Evolutionary conservation across 228 moss, liverwort and hornwort species (phyloP).

Genomic region (Sphagnum fallax): DNA sequence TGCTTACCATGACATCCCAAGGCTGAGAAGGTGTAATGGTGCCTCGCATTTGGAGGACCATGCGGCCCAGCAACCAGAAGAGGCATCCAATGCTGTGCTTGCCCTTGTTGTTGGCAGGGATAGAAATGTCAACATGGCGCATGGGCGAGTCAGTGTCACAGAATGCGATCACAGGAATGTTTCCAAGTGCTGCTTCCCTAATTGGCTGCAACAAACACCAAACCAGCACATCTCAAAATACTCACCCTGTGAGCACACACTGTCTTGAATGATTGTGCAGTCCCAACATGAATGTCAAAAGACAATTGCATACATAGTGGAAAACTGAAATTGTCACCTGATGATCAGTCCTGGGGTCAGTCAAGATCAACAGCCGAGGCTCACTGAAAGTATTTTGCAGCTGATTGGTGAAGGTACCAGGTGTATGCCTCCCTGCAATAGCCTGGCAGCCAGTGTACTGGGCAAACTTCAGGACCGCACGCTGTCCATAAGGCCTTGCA

Average conservation of each 20-base stretch:
- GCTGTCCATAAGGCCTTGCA: constrained; percentile 21
- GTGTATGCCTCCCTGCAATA: constrained; percentile 24
- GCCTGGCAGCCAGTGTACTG: constrained; percentile 25
- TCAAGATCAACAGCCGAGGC: constrained; percentile 45
- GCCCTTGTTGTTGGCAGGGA: constrained; percentile 73
- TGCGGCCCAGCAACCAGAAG: constrained; percentile 53
- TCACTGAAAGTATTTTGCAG: constrained; percentile 45
- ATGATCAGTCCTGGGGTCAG: constrained; percentile 55
- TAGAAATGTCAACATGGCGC: constrained; percentile 67
- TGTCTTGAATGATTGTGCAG: neutral
- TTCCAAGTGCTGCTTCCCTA: constrained; percentile 70
- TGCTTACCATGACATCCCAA: constrained; percentile 66
- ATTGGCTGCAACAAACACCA: constrained; percentile 46
- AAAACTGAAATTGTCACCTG: constrained; percentile 18
- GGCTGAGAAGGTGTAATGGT: constrained; percentile 53
- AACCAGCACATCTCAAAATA: neutral
- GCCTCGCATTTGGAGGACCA: constrained; percentile 71
- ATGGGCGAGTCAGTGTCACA: constrained; percentile 72
- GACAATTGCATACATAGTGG: neutral
- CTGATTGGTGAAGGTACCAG: constrained; percentile 34
- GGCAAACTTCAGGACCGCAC: constrained; percentile 21
- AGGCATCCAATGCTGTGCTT: constrained; percentile 58
- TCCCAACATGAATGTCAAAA: neutral
- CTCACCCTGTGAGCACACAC: too few species aligned
- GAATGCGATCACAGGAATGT: constrained; percentile 83